phyloP scores from a whole-genome alignment of 1,284 basidiomycete genomes.

The Waitea zeae region DNA sequence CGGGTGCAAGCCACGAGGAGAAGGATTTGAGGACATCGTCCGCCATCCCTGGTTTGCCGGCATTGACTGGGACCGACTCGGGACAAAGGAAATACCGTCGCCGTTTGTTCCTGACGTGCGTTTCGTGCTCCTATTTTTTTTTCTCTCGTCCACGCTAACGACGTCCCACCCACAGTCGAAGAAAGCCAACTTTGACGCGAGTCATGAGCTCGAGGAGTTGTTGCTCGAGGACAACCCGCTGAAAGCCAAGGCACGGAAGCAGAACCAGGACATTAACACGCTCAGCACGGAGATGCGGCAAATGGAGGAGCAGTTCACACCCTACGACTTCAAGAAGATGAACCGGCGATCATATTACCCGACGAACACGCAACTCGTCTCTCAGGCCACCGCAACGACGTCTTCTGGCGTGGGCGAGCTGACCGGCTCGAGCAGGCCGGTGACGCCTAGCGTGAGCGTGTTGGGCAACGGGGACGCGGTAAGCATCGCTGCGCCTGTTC shows the following conservation, averaged over 20 bases:
- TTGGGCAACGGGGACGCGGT: background rate
- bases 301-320: constrained; percentile 95
- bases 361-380: constrained; percentile 48
- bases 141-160: constrained; percentile 3
- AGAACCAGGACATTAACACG: constrained; percentile 66
- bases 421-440: constrained; percentile 23
- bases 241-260: constrained; percentile 86
- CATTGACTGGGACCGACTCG: constrained; percentile 79
- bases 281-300: constrained; percentile 84
- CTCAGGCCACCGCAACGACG: constrained; percentile 27
- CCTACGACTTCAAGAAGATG: constrained; percentile 78
- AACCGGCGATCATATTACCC: constrained; percentile 71
- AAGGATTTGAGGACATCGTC: constrained; percentile 66
- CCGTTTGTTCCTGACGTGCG: constrained; percentile 88
- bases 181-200: constrained; percentile 98
- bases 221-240: constrained; percentile 93
- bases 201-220: constrained; percentile 93
- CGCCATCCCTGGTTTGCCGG: constrained; percentile 75
- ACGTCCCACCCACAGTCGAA: constrained; percentile 44
- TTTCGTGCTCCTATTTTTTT: constrained; percentile 7
- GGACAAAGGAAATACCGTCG: constrained; percentile 63
- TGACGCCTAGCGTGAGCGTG: constrained; percentile 24
- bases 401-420: constrained; percentile 20
- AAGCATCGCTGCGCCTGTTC: background rate
- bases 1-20: constrained; percentile 65